phyloP scores from a whole-genome alignment of 495 filamentous ascomycete genomes.

The Wilcoxina mikolae region DNA sequence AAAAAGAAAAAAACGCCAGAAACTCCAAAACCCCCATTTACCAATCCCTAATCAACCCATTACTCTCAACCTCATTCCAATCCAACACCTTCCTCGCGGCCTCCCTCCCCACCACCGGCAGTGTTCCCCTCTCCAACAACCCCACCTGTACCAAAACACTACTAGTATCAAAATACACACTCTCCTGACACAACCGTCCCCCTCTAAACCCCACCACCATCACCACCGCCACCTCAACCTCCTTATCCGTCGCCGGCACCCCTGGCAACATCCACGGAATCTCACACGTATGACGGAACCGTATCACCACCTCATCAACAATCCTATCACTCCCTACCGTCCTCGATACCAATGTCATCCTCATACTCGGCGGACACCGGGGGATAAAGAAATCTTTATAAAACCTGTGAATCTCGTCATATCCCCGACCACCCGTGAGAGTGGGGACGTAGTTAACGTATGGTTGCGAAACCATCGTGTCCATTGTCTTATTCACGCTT shows the following conservation, averaged over 20 bases:
- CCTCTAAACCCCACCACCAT: constrained; percentile 61
- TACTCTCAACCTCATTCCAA: constrained; percentile 44
- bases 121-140: constrained; percentile 50
- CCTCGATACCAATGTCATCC: constrained; percentile 54
- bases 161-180: constrained; percentile 81
- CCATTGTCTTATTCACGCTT: background rate
- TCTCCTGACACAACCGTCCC: constrained; percentile 63
- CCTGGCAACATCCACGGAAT: constrained; percentile 75
- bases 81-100: constrained; percentile 52
- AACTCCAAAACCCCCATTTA: no score
- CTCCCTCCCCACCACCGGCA: constrained; percentile 58
- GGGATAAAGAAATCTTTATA: constrained; percentile 64
- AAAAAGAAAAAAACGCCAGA: no score
- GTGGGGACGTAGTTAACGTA: constrained; percentile 47
- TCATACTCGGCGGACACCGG: constrained; percentile 50
- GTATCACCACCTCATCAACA: constrained; percentile 43
- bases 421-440: constrained; percentile 56
- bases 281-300: constrained; percentile 55
- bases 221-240: constrained; percentile 56
- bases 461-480: constrained; percentile 41
- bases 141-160: constrained; percentile 64
- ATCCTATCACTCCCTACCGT: constrained; percentile 46
- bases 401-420: constrained; percentile 50
- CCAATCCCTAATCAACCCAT: constrained; percentile 49
- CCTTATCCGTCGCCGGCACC: constrained; percentile 51